phyloP scores from a whole-genome alignment of 345 rosid species.

The Lagerstroemia speciosa region DNA sequence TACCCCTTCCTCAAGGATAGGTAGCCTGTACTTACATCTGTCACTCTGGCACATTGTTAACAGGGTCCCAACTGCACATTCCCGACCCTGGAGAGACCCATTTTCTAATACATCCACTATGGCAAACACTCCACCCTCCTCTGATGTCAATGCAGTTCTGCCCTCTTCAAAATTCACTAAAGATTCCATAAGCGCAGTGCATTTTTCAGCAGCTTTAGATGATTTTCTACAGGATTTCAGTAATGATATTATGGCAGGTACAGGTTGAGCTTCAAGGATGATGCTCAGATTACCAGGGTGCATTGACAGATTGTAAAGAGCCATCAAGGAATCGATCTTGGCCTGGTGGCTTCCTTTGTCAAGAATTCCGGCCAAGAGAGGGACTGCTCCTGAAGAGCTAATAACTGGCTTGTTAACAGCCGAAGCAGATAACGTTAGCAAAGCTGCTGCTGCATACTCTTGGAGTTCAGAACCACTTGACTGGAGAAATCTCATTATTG shows the following conservation, averaged over 20 bases:
- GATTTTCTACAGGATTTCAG: slow-evolving; percentile 68
- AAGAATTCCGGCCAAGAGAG: slow-evolving; percentile 62
- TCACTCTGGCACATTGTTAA: slow-evolving; percentile 75
- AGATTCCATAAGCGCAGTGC: slow-evolving; percentile 73
- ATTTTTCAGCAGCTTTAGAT: slow-evolving; percentile 79
- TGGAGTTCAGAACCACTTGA: slow-evolving; percentile 45
- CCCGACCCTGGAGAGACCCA: slow-evolving; percentile 74
- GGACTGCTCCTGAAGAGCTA: slow-evolving; percentile 67
- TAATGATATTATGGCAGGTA: slow-evolving; percentile 44
- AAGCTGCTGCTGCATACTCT: slow-evolving; percentile 73
- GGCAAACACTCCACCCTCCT: slow-evolving; percentile 79
- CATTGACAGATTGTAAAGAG: slow-evolving; percentile 87
- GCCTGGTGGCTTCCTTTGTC: slow-evolving; percentile 72
- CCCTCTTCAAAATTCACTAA: slow-evolving; percentile 66
- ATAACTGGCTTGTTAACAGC: slow-evolving; percentile 67
- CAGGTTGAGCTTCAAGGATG: slow-evolving; percentile 47
- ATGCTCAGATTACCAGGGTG: slow-evolving; percentile 35
- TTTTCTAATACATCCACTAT: slow-evolving; percentile 85
- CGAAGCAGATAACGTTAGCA: slow-evolving; percentile 91
- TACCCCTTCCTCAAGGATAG: slow-evolving; percentile 87
- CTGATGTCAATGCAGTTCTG: slow-evolving; percentile 43
- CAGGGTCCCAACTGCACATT: slow-evolving; percentile 76
- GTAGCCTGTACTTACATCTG: slow-evolving; percentile 79
- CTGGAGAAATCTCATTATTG: slow-evolving; percentile 59
- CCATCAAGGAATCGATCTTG: slow-evolving; percentile 52